phyloP scores from a whole-genome alignment of 1,284 basidiomycete species.

The Cryptococcus maquisensis region DNA sequence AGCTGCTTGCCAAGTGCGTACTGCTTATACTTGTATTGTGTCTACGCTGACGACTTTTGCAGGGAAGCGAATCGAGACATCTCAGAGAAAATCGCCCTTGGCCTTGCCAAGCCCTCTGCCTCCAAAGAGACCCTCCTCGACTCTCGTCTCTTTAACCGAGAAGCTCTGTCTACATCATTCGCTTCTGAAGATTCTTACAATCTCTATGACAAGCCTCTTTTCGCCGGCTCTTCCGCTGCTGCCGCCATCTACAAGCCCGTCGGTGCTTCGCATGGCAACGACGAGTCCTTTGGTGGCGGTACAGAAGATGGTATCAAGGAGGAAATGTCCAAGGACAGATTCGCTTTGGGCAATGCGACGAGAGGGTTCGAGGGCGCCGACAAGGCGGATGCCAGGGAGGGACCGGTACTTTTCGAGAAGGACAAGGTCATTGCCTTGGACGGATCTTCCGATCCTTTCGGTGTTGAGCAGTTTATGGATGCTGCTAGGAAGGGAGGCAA shows the following conservation, averaged over 20 bases:
- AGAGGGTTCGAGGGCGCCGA: conserved; percentile 71
- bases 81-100: conserved; percentile 97
- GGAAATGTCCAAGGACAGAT: conserved; percentile 89
- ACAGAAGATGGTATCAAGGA: conserved; percentile 88
- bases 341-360: conserved; percentile 76
- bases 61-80: conserved; percentile 95
- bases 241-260: conserved; percentile 96
- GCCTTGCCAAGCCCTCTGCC: conserved; percentile 90
- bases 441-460: conserved; percentile 77
- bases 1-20: conserved; percentile 73
- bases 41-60: neutral
- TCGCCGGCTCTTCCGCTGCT: conserved; percentile 91
- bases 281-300: conserved; percentile 86
- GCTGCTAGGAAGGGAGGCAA: conserved; percentile 93
- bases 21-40: neutral
- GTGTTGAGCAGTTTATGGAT: conserved; percentile 93
- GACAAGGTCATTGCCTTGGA: conserved; percentile 59
- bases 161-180: conserved; percentile 73
- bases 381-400: conserved; percentile 64
- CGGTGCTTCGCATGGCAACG: conserved; percentile 64
- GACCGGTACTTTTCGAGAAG: conserved; percentile 99
- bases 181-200: conserved; percentile 91
- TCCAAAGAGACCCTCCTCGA: conserved; percentile 97
- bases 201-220: conserved; percentile 90
- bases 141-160: conserved; percentile 94